Evolutionary conservation across 768 basidiomycete genomes (phyloP).

Genomic region (Boletus barrowsii): DNA sequence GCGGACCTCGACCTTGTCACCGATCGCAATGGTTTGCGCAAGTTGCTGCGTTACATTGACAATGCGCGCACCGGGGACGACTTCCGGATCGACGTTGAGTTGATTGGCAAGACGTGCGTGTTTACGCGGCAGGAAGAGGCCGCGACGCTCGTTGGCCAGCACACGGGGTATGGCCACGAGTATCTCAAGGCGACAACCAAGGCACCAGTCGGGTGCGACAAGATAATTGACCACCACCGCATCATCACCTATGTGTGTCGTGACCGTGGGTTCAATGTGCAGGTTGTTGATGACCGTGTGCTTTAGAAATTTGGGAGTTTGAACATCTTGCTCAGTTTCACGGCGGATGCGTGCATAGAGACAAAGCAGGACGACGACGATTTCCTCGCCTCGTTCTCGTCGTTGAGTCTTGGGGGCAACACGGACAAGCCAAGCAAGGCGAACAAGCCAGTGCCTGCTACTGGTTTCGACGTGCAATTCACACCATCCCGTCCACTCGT

Average conservation of each 20-base stretch:
- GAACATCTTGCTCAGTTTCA: slow-evolving; percentile 56
- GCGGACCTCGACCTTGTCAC: slow-evolving; percentile 47
- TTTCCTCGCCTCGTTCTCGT: slow-evolving; percentile 26
- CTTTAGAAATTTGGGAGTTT: slow-evolving; percentile 55
- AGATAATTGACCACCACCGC: slow-evolving; percentile 56
- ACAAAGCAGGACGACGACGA: slow-evolving; percentile 20
- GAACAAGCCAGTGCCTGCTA: not conserved
- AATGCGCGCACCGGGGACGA: slow-evolving; percentile 24
- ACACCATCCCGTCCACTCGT: slow-evolving; percentile 28
- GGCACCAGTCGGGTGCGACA: slow-evolving; percentile 46
- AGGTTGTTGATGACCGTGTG: not conserved
- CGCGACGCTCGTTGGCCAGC: slow-evolving; percentile 13
- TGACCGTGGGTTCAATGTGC: not conserved
- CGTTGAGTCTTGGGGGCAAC: slow-evolving; percentile 16
- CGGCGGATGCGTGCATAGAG: slow-evolving; percentile 44
- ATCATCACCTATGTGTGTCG: slow-evolving; percentile 58
- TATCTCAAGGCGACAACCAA: slow-evolving; percentile 59
- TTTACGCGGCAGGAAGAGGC: slow-evolving; percentile 56
- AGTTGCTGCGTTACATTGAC: slow-evolving; percentile 54
- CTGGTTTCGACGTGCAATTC: slow-evolving; percentile 20
- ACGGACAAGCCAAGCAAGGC: not conserved
- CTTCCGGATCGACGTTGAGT: slow-evolving; percentile 71
- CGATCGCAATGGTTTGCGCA: slow-evolving; percentile 65
- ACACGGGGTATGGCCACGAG: slow-evolving; percentile 51
- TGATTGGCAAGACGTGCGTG: slow-evolving; percentile 58